phyloP scores from a whole-genome alignment of 1,284 basidiomycete genomes.

The Moniliella sp. region DNA sequence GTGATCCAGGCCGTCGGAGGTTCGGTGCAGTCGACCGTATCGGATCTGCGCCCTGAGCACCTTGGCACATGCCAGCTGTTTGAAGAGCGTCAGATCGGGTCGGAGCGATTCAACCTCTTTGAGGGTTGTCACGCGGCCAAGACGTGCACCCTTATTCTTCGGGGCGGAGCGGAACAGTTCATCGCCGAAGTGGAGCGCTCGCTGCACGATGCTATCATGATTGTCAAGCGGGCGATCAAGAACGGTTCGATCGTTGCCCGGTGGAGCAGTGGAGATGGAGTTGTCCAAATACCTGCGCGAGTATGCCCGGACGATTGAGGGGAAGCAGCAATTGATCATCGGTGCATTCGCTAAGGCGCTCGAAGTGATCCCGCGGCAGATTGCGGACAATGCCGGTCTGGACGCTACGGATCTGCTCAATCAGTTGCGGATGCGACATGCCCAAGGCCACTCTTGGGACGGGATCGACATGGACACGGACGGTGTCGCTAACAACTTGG shows the following conservation, averaged over 20 bases:
- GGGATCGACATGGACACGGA: constrained; percentile 90
- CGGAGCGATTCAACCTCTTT: constrained; percentile 90
- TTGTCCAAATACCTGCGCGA: constrained; percentile 76
- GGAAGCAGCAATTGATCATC: constrained; percentile 84
- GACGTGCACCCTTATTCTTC: constrained; percentile 82
- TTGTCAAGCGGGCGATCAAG: constrained; percentile 85
- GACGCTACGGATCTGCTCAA: constrained; percentile 94
- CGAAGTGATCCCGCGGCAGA: constrained; percentile 89
- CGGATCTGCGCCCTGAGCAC: constrained; percentile 61
- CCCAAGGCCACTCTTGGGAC: constrained; percentile 61
- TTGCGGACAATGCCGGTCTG: constrained; percentile 95
- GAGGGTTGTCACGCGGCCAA: constrained; percentile 77
- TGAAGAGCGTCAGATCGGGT: constrained; percentile 86
- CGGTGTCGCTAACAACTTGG: constrained; percentile 72
- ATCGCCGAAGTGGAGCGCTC: constrained; percentile 96
- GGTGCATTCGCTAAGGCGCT: constrained; percentile 88
- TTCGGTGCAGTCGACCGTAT: constrained; percentile 78
- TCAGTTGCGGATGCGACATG: constrained; percentile 89
- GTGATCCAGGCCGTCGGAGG: constrained; percentile 92
- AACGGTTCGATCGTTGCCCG: constrained; percentile 84
- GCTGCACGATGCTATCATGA: constrained; percentile 97
- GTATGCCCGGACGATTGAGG: constrained; percentile 73
- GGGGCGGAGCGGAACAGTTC: constrained; percentile 95
- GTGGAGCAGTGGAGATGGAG: constrained; percentile 97
- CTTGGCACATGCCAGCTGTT: constrained; percentile 75